Percentiles rank a stretch among this genome's conserved stretches.
Conservation (phyloP, 2,329 filamentous ascomycete species). For the Stemphylium vesicarium region DNA sequence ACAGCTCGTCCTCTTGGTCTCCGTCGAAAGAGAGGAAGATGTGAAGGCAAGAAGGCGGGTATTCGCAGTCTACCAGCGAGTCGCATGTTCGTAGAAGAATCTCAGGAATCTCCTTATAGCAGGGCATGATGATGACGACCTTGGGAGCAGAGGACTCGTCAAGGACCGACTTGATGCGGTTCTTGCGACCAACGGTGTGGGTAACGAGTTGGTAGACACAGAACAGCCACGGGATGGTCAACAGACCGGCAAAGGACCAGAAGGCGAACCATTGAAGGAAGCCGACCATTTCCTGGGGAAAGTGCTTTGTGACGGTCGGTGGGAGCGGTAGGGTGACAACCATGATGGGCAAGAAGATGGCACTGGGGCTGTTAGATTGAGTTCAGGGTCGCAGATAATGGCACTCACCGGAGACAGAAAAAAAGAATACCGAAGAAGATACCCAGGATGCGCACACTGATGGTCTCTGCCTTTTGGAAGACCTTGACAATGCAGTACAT, state of each 20-base stretch:
- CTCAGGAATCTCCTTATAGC: slow-evolving; percentile 88
- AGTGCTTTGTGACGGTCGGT: slow-evolving; percentile 70
- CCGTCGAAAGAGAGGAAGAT: slow-evolving; percentile 96
- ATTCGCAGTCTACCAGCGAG: slow-evolving; percentile 92
- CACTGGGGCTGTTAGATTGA: slow-evolving; percentile 57
- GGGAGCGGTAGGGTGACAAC: slow-evolving; percentile 89
- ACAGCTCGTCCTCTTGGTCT: slow-evolving; percentile 85
- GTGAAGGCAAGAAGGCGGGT: slow-evolving; percentile 89
- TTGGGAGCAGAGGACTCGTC: slow-evolving; percentile 89
- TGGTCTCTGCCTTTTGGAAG: slow-evolving; percentile 86
- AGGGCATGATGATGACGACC: slow-evolving; percentile 95
- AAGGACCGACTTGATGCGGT: slow-evolving; percentile 81
- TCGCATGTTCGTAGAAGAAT: slow-evolving; percentile 85
- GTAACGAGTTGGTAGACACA: slow-evolving; percentile 92
- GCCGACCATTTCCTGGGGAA: slow-evolving; percentile 71
- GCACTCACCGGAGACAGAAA: slow-evolving; percentile 71
- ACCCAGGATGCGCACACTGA: slow-evolving; percentile 80
- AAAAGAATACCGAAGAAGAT: slow-evolving; percentile 77
- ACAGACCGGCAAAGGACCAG: slow-evolving; percentile 84
- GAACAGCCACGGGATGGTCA: slow-evolving; percentile 90
- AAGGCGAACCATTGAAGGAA: slow-evolving; percentile 95
- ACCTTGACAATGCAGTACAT: slow-evolving; percentile 89
- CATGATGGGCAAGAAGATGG: slow-evolving; percentile 92
- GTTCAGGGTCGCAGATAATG: background rate
- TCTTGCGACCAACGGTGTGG: slow-evolving; percentile 80